These are phyloP conservation scores for Aspergillus persii DNA, from an alignment of 2,329 filamentous ascomycete species.

Conservation along the genomic window DNA sequence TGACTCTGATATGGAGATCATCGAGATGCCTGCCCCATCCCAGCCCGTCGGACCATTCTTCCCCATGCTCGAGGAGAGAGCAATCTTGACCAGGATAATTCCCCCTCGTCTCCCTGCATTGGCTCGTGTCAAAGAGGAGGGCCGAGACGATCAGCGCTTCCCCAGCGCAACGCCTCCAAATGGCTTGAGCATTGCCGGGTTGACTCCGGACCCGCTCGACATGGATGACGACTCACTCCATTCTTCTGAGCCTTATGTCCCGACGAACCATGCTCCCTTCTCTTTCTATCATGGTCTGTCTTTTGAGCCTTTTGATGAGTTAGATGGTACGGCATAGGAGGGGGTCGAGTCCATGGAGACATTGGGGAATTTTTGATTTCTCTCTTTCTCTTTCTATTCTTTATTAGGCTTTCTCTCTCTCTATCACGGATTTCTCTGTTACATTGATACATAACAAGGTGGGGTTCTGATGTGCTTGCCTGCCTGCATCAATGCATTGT, in stretches of 20 bases:
- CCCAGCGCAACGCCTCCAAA: background rate
- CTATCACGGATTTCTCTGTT: no score
- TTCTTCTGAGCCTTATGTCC: conserved; percentile 2
- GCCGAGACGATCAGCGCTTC: background rate
- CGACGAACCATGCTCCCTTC: background rate
- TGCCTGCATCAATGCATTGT: background rate
- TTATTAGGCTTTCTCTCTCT: background rate
- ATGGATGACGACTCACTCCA: background rate
- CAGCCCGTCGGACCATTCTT: background rate
- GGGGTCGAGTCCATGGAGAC: background rate
- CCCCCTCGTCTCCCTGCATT: background rate
- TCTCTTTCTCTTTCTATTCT: background rate
- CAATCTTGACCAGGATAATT: background rate
- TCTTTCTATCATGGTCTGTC: no score
- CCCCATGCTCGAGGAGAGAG: background rate
- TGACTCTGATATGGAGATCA: background rate
- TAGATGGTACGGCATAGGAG: conserved; percentile 7
- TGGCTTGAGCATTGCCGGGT: background rate
- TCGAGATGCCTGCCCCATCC: background rate
- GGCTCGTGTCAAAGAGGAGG: background rate
- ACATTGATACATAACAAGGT: background rate
- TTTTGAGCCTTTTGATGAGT: conserved; percentile 3
- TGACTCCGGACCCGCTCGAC: background rate
- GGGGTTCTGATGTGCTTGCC: background rate
- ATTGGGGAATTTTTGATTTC: background rate